Conservation (phyloP, 768 basidiomycete species). For the Lanmaoa pseudosensibilis region DNA sequence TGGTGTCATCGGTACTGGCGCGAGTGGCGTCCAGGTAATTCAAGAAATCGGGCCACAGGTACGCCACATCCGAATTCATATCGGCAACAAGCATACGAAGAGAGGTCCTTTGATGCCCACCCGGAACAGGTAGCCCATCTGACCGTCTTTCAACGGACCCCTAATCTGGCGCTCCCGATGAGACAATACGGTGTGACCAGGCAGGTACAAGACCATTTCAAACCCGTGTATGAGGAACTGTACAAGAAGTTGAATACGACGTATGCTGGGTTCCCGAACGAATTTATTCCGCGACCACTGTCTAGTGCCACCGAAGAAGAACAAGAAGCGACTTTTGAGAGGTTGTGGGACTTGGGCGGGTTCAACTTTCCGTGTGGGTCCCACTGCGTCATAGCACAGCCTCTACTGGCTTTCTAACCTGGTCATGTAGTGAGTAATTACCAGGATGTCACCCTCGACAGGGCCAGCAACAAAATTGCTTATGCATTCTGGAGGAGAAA, state of each 20-base stretch:
- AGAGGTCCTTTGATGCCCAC: no score
- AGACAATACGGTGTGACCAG: slow-evolving; percentile 1
- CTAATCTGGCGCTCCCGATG: slow-evolving; percentile 16
- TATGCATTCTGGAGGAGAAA: slow-evolving; percentile 19
- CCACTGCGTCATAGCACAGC: no score
- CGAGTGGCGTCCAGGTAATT: slow-evolving; percentile 14
- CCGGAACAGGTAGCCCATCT: slow-evolving; percentile 6
- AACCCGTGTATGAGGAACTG: slow-evolving; percentile 9
- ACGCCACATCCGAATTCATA: neutral
- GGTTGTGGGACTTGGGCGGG: slow-evolving; percentile 6
- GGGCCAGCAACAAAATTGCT: neutral
- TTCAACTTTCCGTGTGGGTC: slow-evolving; percentile 9
- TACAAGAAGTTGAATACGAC: slow-evolving; percentile 3
- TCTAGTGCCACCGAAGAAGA: slow-evolving; percentile 6
- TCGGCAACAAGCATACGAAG: neutral
- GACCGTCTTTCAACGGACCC: slow-evolving; percentile 18
- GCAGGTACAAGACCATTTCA: slow-evolving; percentile 11
- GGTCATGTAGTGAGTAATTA: slow-evolving; percentile 5
- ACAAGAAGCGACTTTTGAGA: slow-evolving; percentile 11
- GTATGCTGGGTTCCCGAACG: neutral
- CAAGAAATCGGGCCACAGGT: slow-evolving; percentile 17
- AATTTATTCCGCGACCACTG: neutral
- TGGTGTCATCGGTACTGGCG: slow-evolving; percentile 13
- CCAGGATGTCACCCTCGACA: neutral
- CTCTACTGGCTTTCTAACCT: neutral